A percentile compares a stretch with the other conserved stretches of the same genome.
phyloP scores from a whole-genome alignment of 2,329 filamentous ascomycete species.

The Aspergillus unguis region DNA sequence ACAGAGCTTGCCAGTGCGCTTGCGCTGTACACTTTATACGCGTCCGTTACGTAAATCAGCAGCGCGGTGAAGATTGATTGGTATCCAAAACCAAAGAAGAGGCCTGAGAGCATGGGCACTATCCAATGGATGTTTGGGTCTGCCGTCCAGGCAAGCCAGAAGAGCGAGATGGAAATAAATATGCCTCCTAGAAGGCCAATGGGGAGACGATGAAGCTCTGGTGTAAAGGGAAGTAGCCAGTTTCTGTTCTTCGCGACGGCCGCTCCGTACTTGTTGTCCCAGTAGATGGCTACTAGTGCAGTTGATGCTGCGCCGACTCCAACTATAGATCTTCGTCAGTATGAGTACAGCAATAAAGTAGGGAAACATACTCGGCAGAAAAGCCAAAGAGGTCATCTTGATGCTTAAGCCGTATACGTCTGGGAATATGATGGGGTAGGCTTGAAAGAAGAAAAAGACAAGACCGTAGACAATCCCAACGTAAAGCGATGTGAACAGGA shows the following conservation, averaged over 20 bases:
- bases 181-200: slow-evolving; percentile 69
- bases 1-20: slow-evolving; percentile 54
- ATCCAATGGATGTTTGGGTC: slow-evolving; percentile 49
- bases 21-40: slow-evolving; percentile 64
- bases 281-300: slow-evolving; percentile 61
- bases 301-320: slow-evolving; percentile 60
- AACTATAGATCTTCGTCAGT: slow-evolving; percentile 36
- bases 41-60: slow-evolving; percentile 63
- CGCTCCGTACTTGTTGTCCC: slow-evolving; percentile 58
- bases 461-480: slow-evolving; percentile 67
- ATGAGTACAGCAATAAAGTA: too few species aligned
- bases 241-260: slow-evolving; percentile 45
- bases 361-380: slow-evolving; percentile 55
- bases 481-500: slow-evolving; percentile 67
- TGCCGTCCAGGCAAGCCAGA: slow-evolving; percentile 60
- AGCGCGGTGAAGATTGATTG: slow-evolving; percentile 62
- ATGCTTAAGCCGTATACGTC: slow-evolving; percentile 61
- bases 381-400: slow-evolving; percentile 64
- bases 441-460: slow-evolving; percentile 73
- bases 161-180: slow-evolving; percentile 51
- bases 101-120: slow-evolving; percentile 58
- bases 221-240: slow-evolving; percentile 50
- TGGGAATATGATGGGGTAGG: slow-evolving; percentile 68
- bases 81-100: slow-evolving; percentile 62
- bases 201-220: slow-evolving; percentile 66